Percentiles rank a stretch among this genome's conserved stretches.
These are phyloP conservation scores for Magnaporthales sp. DNA, from an alignment of 2,329 filamentous ascomycete genomes.

Conservation along the genomic window DNA sequence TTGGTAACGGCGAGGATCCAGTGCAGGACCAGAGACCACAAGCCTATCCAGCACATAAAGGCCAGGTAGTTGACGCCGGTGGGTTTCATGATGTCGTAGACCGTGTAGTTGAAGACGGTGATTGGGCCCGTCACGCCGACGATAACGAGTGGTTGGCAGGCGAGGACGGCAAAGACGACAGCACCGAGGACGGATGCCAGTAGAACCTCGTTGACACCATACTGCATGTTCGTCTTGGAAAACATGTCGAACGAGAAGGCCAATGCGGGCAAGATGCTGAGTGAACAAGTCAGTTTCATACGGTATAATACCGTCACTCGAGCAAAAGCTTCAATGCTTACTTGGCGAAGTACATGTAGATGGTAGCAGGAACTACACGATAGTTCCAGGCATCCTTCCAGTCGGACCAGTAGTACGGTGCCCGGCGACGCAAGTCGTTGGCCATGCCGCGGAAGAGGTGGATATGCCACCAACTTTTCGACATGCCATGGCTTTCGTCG, in stretches of 20 bases:
- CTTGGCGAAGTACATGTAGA: constrained; percentile 97
- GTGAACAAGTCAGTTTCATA: constrained; percentile 7
- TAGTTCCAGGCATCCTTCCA: constrained; percentile 88
- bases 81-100: constrained; percentile 78
- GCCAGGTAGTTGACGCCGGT: constrained; percentile 73
- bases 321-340: constrained; percentile 34
- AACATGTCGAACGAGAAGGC: constrained; percentile 94
- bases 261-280: constrained; percentile 74
- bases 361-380: constrained; percentile 73
- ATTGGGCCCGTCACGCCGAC: constrained; percentile 88
- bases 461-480: constrained; percentile 60
- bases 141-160: constrained; percentile 80
- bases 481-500: neutral
- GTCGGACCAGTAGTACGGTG: constrained; percentile 73
- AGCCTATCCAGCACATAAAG: constrained; percentile 88
- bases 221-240: constrained; percentile 73
- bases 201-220: constrained; percentile 87
- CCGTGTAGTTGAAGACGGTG: constrained; percentile 89
- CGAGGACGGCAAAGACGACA: constrained; percentile 70
- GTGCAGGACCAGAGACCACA: constrained; percentile 82
- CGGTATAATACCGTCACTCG: neutral
- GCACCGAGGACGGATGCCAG: constrained; percentile 75
- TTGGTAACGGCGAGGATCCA: constrained; percentile 79
- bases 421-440: constrained; percentile 65
- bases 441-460: constrained; percentile 70